Evolutionary conservation across 2,329 filamentous ascomycete genomes (phyloP).

Genomic region (Salinomyces thailandicus): DNA sequence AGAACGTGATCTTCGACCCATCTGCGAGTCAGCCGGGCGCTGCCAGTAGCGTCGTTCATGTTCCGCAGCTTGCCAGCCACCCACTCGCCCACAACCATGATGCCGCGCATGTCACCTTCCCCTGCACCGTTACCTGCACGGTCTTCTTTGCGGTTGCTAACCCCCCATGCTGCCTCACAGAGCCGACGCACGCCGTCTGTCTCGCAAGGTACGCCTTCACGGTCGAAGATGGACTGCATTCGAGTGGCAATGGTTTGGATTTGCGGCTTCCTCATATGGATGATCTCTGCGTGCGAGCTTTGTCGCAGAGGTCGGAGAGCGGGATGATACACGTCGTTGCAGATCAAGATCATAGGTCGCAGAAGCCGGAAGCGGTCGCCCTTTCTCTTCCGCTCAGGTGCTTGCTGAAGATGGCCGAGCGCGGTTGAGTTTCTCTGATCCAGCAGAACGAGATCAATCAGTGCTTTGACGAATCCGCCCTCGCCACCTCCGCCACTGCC

Average conservation of each 20-base stretch:
- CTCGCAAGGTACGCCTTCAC: slow-evolving; percentile 80
- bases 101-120: slow-evolving; percentile 65
- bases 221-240: slow-evolving; percentile 74
- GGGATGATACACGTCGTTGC: slow-evolving; percentile 93
- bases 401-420: slow-evolving; percentile 26
- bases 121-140: slow-evolving; percentile 45
- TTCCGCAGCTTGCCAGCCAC: slow-evolving; percentile 59
- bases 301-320: slow-evolving; percentile 79
- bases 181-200: slow-evolving; percentile 77
- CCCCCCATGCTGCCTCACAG: slow-evolving; percentile 75
- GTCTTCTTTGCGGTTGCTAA: slow-evolving; percentile 59
- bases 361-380: slow-evolving; percentile 79
- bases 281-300: slow-evolving; percentile 73
- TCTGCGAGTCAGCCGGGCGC: slow-evolving; percentile 52
- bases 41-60: slow-evolving; percentile 27
- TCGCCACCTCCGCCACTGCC: slow-evolving; percentile 71
- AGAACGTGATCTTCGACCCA: slow-evolving; percentile 68
- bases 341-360: slow-evolving; percentile 84
- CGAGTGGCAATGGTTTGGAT: slow-evolving; percentile 75
- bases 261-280: slow-evolving; percentile 81
- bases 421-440: slow-evolving; percentile 67
- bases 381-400: slow-evolving; percentile 45
- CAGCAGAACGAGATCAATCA: slow-evolving; percentile 78
- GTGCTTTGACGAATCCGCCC: slow-evolving; percentile 86
- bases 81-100: slow-evolving; percentile 84